These are phyloP conservation scores for Phytophthora brassicae DNA, from an alignment of 352 stramenopile genomes.

Conservation along the genomic window DNA sequence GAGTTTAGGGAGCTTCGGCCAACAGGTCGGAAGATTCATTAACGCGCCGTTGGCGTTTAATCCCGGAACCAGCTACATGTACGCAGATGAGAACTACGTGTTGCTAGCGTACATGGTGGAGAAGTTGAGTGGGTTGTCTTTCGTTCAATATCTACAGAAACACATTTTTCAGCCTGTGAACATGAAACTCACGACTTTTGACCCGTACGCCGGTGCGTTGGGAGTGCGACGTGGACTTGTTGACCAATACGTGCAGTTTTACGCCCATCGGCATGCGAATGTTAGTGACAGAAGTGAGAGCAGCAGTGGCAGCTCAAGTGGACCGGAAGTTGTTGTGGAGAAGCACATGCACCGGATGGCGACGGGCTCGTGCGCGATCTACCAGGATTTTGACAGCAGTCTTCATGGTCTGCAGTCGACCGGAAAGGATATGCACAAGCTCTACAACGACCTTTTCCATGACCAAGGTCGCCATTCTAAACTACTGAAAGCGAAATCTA, in stretches of 20 bases:
- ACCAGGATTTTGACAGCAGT: slow-evolving; percentile 37
- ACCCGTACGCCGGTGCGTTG: slow-evolving; percentile 39
- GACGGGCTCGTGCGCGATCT: slow-evolving; percentile 54
- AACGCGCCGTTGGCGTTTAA: slow-evolving; percentile 52
- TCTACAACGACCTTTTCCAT: slow-evolving; percentile 66
- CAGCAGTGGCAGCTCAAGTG: slow-evolving; percentile 8
- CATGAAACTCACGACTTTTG: slow-evolving; percentile 50
- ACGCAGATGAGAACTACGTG: slow-evolving; percentile 58
- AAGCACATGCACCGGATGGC: slow-evolving; percentile 35
- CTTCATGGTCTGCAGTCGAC: slow-evolving; percentile 51
- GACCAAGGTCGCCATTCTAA: slow-evolving; percentile 41
- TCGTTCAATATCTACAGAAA: slow-evolving; percentile 45
- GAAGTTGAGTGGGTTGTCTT: slow-evolving; percentile 45
- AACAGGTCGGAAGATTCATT: slow-evolving; percentile 50
- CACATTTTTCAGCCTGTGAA: slow-evolving; percentile 40
- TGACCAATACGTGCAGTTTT: slow-evolving; percentile 59
- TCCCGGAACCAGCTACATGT: slow-evolving; percentile 52
- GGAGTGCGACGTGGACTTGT: slow-evolving; percentile 37
- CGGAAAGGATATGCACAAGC: slow-evolving; percentile 56
- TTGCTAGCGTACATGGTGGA: slow-evolving; percentile 66
- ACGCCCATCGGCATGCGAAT: slow-evolving; percentile 25
- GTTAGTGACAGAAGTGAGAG: neutral
- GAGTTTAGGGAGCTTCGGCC: slow-evolving; percentile 31
- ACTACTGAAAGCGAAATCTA: slow-evolving; percentile 42
- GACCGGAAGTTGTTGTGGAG: slow-evolving; percentile 8